Conservation (phyloP, 805 yeast species). For the Wickerhamomyces kurtzmanii region DNA sequence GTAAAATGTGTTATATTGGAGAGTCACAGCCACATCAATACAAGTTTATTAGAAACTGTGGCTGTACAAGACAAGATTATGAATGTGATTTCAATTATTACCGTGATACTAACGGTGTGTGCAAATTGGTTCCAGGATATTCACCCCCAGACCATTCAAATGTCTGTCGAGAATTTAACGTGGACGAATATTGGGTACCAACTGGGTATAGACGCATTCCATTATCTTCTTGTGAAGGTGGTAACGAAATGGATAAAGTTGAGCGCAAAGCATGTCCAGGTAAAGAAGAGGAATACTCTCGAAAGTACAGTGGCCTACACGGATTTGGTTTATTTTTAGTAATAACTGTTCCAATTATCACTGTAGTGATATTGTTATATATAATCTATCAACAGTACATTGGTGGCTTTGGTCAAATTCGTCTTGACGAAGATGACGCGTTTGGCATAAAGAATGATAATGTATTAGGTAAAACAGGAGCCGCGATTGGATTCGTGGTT, state of each 20-base stretch:
- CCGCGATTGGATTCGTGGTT: slow-evolving; percentile 15
- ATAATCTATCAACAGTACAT: slow-evolving; percentile 77
- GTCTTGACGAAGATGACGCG: slow-evolving; percentile 65
- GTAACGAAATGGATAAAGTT: slow-evolving; percentile 59
- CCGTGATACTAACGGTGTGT: slow-evolving; percentile 68
- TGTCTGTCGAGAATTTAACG: slow-evolving; percentile 46
- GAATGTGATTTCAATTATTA: slow-evolving; percentile 90
- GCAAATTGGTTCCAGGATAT: slow-evolving; percentile 72
- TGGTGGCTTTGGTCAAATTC: slow-evolving; percentile 76
- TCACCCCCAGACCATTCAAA: slow-evolving; percentile 54
- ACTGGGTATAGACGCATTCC: slow-evolving; percentile 91
- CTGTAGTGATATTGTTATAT: slow-evolving; percentile 47
- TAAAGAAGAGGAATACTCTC: slow-evolving; percentile 50
- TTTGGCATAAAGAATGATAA: slow-evolving; percentile 59
- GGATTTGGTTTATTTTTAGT: slow-evolving; percentile 45
- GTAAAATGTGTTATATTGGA: slow-evolving; percentile 57
- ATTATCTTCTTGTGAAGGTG: slow-evolving; percentile 78
- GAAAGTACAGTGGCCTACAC: slow-evolving; percentile 41
- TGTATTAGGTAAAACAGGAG: slow-evolving; percentile 42
- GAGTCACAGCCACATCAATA: slow-evolving; percentile 50
- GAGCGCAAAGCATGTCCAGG: slow-evolving; percentile 82
- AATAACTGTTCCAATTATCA: slow-evolving; percentile 43
- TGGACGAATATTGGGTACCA: slow-evolving; percentile 70
- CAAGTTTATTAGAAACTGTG: slow-evolving; percentile 53
- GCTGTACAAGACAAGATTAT: slow-evolving; percentile 78